Base-by-base conservation (phyloP, 2,329 filamentous ascomycete species). In the Pseudogymnoascus sp. region DNA sequence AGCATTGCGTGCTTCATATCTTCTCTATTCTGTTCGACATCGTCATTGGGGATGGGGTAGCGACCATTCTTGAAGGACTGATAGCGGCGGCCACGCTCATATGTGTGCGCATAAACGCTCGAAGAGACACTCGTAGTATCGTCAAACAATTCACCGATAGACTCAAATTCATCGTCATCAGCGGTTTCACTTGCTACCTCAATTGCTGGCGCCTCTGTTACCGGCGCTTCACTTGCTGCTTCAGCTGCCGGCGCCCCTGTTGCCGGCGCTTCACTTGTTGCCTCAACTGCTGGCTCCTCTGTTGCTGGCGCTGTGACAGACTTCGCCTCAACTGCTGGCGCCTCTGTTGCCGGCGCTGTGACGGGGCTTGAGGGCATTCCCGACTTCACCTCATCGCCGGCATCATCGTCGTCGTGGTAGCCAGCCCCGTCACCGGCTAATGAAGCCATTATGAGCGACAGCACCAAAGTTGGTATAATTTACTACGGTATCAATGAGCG, bases 1-100 rank as follows among this genome's bases (percentile, higher is more conserved):
- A 74, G 65, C 67, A 76, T 74, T 21, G 75, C 73, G 60, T 79
- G 76, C 63, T 76, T 65, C 33, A 67, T 65, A 36, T 67, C 65
- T 62, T 65, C 63, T 61, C 66, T 66, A 60, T 15, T 15, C 7
- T 17, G 29, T 48, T 41, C 21, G 41, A 48, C 12, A 21, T 48
- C 21, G 41, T 48, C 41, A 48, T 48, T 48, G 12, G 41, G 41
- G 41, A 48, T 48, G 12, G 41, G 41, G 41, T 48, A 48, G 9
- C 61, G 59, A 17, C 58, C 58, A 41, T 48, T 48, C 21, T 48
- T 48, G 21, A 48, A 48, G 21, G 41, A 48, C 41, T 48, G 41
- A 48, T 48, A 48, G 21, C 41, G 41, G 21, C 21, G 41, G 41
- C 41, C 41, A 27, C 41, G 41, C 41, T 48, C 41, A 48, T 63